A percentile compares a stretch with the other conserved stretches of the same genome.
Evolutionary conservation across 2,329 filamentous ascomycete genomes (phyloP).

Genomic region (Fusarium sp.): DNA sequence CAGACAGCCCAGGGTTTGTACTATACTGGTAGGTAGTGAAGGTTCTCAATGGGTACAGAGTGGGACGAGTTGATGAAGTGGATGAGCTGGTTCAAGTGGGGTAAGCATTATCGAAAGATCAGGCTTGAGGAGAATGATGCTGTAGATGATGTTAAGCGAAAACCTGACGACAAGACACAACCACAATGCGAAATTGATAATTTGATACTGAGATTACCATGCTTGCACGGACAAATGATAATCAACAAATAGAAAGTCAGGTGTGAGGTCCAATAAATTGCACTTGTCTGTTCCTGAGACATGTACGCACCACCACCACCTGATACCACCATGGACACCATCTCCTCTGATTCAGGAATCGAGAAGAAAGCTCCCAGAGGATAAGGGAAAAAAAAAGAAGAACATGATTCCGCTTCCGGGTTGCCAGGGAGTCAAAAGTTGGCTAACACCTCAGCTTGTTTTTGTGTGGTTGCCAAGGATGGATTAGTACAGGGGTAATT

Average conservation of each 20-base stretch:
- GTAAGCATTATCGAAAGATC: neutral
- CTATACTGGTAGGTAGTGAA: neutral
- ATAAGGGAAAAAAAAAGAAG: conserved; percentile 1
- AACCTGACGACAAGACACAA: conserved; percentile 22
- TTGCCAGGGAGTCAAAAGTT: conserved; percentile 32
- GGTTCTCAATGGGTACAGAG: conserved; percentile 15
- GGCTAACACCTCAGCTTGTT: conserved; percentile 21
- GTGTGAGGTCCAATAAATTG: neutral
- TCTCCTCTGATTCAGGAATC: conserved; percentile 8
- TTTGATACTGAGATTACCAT: neutral
- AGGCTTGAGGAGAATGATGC: conserved; percentile 6
- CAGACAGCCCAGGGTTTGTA: neutral
- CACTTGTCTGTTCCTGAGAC: conserved; percentile 15
- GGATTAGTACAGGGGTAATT: conserved; percentile 20
- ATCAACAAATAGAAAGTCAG: neutral
- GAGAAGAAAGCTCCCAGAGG: conserved; percentile 30
- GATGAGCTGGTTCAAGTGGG: conserved; percentile 19
- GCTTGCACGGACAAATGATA: neutral
- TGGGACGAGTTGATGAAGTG: conserved; percentile 6
- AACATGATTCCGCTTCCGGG: conserved; percentile 21
- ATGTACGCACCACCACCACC: conserved; percentile 16
- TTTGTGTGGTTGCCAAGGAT: conserved; percentile 20
- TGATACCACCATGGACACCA: neutral
- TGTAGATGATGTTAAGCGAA: conserved; percentile 11
- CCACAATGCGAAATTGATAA: conserved; percentile 9